Base-by-base conservation (phyloP, 352 stramenopile genomes). In the Plasmopara viticola region DNA sequence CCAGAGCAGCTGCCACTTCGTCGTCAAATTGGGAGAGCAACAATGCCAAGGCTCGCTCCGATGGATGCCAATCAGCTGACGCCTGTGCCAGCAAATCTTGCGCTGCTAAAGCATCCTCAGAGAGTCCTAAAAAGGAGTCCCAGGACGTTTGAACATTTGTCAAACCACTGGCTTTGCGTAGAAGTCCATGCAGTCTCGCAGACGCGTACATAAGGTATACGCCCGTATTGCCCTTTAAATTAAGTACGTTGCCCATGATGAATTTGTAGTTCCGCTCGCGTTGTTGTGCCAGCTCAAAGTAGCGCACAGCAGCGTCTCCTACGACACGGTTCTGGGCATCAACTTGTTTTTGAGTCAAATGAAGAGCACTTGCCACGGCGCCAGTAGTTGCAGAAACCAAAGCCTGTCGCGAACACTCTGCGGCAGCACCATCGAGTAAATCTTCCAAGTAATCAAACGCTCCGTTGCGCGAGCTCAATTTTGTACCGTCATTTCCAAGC, bases 261-360 rank as follows among this genome's bases (percentile, higher is more conserved):
- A 91, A 91, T 64, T 90, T 91, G 74, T 94, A 90, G 60, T 88
- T 90, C 49, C 78, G 70, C 51, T 89, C 79, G 31, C 78, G 84
- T 47, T 91, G 81, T 53, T 94, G 84, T 14, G 80, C 76, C 18
- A 94, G 57, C 45, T 94, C 84, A 51, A 90, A 94, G 55, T 91
- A 94, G 9, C 78, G 78, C 51, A 90, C 80, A 8, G 83, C 79
- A 1, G 78, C 80, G 49, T 93, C 80, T 30, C 83, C 80, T 40
- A 91, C 71, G 20, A 72, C 66, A 17, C 62, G 66, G 49, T 88
- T 84, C 44, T 79, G 66, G 1, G 53, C 45, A 6, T 65, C 51
- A 1, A 65, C 43, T 15, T 63, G 56, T 13, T 63, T 44, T 46
- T 62, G 51, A 7, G 59, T 64, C 43, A 70, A 44, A 14, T 35